A percentile compares a stretch with the other conserved stretches of the same genome.
phyloP scores from a whole-genome alignment of 495 filamentous ascomycete genomes.

The Penicillium subrubescens region DNA sequence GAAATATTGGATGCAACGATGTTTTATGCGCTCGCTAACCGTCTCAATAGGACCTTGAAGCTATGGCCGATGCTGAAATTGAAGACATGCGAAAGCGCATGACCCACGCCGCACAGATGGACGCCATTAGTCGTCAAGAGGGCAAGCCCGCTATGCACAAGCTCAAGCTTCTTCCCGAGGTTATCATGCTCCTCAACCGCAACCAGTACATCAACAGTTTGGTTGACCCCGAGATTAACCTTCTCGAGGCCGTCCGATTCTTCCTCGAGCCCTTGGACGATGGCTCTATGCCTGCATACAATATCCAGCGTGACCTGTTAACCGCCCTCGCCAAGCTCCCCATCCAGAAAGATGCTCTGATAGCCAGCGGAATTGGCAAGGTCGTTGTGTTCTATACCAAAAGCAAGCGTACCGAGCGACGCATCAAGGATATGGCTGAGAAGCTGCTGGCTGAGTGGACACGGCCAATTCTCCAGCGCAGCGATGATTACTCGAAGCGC shows the following conservation, averaged over 20 bases:
- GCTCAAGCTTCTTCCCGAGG: constrained; percentile 91
- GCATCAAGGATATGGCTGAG: constrained; percentile 93
- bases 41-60: constrained; percentile 75
- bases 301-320: constrained; percentile 95
- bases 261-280: constrained; percentile 96
- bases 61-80: constrained; percentile 85
- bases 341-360: constrained; percentile 84
- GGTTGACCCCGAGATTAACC: constrained; percentile 91
- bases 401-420: constrained; percentile 79
- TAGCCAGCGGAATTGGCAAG: constrained; percentile 92
- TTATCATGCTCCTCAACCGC: constrained; percentile 82
- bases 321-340: constrained; percentile 74
- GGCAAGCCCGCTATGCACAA: constrained; percentile 87
- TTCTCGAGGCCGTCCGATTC: constrained; percentile 91
- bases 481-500: constrained; percentile 87
- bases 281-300: constrained; percentile 90
- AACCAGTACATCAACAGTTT: constrained; percentile 78
- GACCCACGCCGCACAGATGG: constrained; percentile 86
- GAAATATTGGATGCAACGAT: constrained; percentile 20
- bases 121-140: constrained; percentile 75
- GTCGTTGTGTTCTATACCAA: constrained; percentile 96
- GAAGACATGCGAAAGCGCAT: constrained; percentile 85
- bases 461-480: constrained; percentile 89
- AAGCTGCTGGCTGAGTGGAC: constrained; percentile 92
- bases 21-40: constrained; percentile 8